phyloP scores from a whole-genome alignment of 176 grass and related monocot species.

The Raddia guianensis region DNA sequence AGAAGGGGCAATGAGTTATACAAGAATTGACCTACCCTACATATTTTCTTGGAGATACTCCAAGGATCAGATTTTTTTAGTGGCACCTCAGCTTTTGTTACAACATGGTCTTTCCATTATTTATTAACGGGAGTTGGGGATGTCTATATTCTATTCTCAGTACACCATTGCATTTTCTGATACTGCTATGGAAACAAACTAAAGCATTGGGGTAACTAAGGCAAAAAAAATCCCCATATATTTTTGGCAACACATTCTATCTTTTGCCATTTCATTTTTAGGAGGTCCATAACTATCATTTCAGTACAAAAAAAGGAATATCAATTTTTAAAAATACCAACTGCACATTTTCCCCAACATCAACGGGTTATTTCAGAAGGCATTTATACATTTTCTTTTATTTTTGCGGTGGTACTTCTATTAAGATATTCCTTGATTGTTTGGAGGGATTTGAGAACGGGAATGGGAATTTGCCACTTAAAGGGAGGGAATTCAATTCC shows the following conservation, averaged over 20 bases:
- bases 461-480: too few species aligned
- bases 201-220: not conserved
- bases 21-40: not conserved
- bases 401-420: not conserved
- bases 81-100: not conserved
- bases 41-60: conserved; percentile 12
- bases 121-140: not conserved
- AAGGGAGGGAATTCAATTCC: too few species aligned
- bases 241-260: not conserved
- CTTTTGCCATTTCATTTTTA: not conserved
- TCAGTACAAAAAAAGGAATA: conserved; percentile 1
- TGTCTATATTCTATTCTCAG: conserved; percentile 14
- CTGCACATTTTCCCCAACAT: conserved; percentile 11
- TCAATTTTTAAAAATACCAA: not conserved
- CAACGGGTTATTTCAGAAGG: not conserved
- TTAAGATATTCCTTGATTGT: not conserved
- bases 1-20: not conserved
- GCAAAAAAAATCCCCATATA: not conserved
- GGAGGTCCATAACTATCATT: not conserved
- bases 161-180: not conserved
- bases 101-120: not conserved
- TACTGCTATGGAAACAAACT: not conserved
- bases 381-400: not conserved
- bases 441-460: too few species aligned
- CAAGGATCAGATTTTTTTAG: not conserved